Base-by-base conservation (phyloP, 257 asterid species). In the Sherardia arvensis region DNA sequence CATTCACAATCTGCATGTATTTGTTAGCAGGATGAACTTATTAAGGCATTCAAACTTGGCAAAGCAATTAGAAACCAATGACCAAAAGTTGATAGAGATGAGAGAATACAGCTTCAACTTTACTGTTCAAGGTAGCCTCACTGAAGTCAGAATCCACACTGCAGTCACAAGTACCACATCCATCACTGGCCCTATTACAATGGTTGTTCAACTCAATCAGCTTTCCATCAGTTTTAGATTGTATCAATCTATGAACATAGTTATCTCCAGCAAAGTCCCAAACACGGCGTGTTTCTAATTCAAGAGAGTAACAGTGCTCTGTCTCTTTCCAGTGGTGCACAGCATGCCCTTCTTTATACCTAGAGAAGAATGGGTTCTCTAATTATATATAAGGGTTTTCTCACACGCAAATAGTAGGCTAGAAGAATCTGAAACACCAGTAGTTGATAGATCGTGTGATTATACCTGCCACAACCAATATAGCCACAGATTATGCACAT, bases 261-360 rank as follows among this genome's bases (percentile, higher is more conserved):
- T 90, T 93, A 74, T 93, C 90, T 71, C 99, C 99, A 59, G 84
- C 86, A 71, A 82, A 84, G 74, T 93, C 97, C 99, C 99, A 93
- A 69, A 93, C 99, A 57, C 97, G 87, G 61, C 84, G 93, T 21
- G 99, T 90, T 76, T 93, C 97, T 76, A 93, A 85, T 75, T 93
- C 99, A 74, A 93, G 86, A 64, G 99, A 91, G 76, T 93, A 90
- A 82, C 96, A 90, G 74, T 93, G 99, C 65, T 90, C 79, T 62
- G 97, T 93, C 72, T 90, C 99, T 75, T 85, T 86, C 99, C 99
- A 93, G 70, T 93, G 99, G 61, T 65, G 68, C 53, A 80, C 70
- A 62, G 99, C 90, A 72, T 93, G 97, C 18, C 88, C 97, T 73
- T 74, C 95, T 77, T 70, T 80, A 65, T 84, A 84, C 81, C 99